Conservation (phyloP, 495 filamentous ascomycete genomes). For the Saxophila tyrrhenica region DNA sequence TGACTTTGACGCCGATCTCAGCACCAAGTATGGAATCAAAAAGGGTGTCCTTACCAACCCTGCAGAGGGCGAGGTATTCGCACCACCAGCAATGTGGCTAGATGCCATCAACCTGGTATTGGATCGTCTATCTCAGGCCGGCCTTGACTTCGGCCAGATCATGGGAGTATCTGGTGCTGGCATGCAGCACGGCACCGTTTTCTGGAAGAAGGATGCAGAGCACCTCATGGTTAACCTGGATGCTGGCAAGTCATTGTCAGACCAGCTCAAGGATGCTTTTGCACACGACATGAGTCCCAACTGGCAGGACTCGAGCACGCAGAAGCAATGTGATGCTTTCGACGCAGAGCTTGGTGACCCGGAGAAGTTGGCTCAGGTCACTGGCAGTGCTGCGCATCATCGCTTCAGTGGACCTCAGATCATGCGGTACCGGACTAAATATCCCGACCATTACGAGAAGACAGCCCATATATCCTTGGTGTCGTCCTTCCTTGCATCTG, state of each 20-base stretch:
- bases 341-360: constrained; percentile 56
- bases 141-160: constrained; percentile 65
- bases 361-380: constrained; percentile 59
- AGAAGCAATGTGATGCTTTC: constrained; percentile 80
- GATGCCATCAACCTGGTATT: constrained; percentile 83
- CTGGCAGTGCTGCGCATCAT: constrained; percentile 88
- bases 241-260: constrained; percentile 25
- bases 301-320: constrained; percentile 95
- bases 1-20: constrained; percentile 65
- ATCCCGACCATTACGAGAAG: constrained; percentile 66
- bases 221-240: constrained; percentile 49
- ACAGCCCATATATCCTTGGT: constrained; percentile 85
- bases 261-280: constrained; percentile 48
- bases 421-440: constrained; percentile 65
- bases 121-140: constrained; percentile 53
- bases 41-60: constrained; percentile 82
- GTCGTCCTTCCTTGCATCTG: constrained; percentile 85
- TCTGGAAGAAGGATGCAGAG: constrained; percentile 73
- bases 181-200: constrained; percentile 93
- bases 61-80: constrained; percentile 73
- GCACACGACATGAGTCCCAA: constrained; percentile 84
- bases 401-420: constrained; percentile 98
- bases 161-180: constrained; percentile 81
- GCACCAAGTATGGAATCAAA: constrained; percentile 56
- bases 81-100: constrained; percentile 88